These are phyloP conservation scores for Phytophthora uliginosa DNA, from an alignment of 352 stramenopile genomes.

Conservation along the genomic window DNA sequence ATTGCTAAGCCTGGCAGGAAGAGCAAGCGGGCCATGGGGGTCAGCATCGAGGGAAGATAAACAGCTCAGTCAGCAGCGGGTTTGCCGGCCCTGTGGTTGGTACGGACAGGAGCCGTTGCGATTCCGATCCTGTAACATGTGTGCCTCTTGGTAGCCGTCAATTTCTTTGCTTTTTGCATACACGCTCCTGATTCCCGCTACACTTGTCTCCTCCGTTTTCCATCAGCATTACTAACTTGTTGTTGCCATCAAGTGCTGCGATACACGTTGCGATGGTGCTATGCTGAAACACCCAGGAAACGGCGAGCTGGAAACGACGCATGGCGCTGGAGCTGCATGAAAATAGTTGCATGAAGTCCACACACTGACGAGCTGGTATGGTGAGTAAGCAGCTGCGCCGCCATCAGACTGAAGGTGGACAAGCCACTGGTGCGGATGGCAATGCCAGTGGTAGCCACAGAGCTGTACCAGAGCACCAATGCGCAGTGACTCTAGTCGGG, in stretches of 20 bases:
- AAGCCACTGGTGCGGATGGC: constrained; percentile 12
- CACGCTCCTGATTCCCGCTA: constrained; percentile 21
- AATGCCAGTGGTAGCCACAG: background rate
- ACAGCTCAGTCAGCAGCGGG: constrained; percentile 9
- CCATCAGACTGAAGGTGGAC: constrained; percentile 8
- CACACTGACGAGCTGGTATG: constrained; percentile 23
- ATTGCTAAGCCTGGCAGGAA: constrained; percentile 86
- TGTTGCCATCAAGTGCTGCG: constrained; percentile 2
- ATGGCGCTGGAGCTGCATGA: constrained; percentile 8
- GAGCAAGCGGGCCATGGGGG: constrained; percentile 71
- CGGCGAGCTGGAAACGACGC: constrained; percentile 26
- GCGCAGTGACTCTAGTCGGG: background rate
- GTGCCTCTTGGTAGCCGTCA: constrained; percentile 26
- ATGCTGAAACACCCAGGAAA: constrained; percentile 23
- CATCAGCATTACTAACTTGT: constrained; percentile 23
- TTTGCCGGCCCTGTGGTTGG: constrained; percentile 8
- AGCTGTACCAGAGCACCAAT: constrained; percentile 7
- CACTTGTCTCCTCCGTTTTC: background rate
- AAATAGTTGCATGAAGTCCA: constrained; percentile 29
- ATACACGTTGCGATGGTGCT: constrained; percentile 15
- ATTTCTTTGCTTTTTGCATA: constrained; percentile 42
- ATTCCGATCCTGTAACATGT: constrained; percentile 30
- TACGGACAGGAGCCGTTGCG: constrained; percentile 10
- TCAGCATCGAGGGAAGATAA: constrained; percentile 91
- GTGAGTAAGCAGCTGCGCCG: constrained; percentile 37